These are phyloP conservation scores for Boechera divaricarpa DNA, from an alignment of 345 rosid species.

Conservation along the genomic window DNA sequence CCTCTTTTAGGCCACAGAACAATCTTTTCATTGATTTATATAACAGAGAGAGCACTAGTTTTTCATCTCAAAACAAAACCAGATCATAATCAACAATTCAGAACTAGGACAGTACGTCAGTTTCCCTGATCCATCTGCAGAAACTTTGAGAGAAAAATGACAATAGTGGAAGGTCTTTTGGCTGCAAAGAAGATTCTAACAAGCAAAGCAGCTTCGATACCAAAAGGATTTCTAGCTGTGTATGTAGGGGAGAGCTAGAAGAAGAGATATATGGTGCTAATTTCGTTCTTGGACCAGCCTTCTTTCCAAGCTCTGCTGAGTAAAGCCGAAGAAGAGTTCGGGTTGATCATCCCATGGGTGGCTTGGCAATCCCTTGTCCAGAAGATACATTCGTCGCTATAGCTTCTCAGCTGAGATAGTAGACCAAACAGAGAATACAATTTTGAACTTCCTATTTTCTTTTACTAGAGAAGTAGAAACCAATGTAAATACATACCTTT, in stretches of 20 bases:
- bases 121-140: constrained; percentile 1
- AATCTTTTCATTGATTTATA: constrained; percentile 12
- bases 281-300: constrained; percentile 47
- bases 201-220: constrained; percentile 21
- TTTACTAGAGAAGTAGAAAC: background rate
- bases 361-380: constrained; percentile 54
- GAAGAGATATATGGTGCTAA: constrained; percentile 49
- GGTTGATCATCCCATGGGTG: constrained; percentile 57
- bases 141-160: constrained; percentile 16
- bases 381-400: constrained; percentile 45
- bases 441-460: background rate
- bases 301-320: constrained; percentile 50
- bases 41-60: background rate
- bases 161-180: background rate
- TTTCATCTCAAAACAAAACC: constrained; percentile 12
- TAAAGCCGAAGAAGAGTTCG: constrained; percentile 55
- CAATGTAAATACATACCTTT: background rate
- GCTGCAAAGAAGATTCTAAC: constrained; percentile 19
- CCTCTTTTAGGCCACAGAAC: background rate
- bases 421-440: background rate
- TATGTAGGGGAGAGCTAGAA: constrained; percentile 55
- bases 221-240: constrained; percentile 49
- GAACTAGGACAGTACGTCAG: background rate
- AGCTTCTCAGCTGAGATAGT: constrained; percentile 10
- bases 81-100: background rate